Percentiles rank a stretch among this genome's conserved stretches.
phyloP scores from a whole-genome alignment of 768 basidiomycete genomes.

The Rhizopogon sp. region DNA sequence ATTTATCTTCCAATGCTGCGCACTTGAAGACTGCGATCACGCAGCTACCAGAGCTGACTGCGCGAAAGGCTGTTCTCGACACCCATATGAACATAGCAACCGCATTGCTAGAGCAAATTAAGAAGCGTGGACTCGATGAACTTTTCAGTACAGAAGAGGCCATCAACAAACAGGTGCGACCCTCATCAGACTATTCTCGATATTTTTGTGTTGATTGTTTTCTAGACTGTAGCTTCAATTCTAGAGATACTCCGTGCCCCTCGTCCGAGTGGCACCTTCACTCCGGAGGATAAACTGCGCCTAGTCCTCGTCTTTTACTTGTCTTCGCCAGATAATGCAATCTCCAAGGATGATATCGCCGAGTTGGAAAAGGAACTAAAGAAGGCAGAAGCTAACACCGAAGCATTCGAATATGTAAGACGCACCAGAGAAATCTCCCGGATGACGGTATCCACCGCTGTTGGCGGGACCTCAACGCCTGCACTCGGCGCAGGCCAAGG shows the following conservation, averaged over 20 bases:
- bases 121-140: constrained; percentile 90
- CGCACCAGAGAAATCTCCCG: constrained; percentile 86
- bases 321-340: constrained; percentile 71
- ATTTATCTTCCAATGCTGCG: constrained; percentile 88
- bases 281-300: constrained; percentile 82
- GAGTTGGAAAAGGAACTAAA: constrained; percentile 88
- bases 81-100: constrained; percentile 99
- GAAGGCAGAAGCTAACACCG: constrained; percentile 70
- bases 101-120: constrained; percentile 90
- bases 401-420: constrained; percentile 90
- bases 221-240: constrained; percentile 69
- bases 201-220: neutral
- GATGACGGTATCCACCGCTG: constrained; percentile 75
- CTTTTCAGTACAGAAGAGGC: constrained; percentile 96
- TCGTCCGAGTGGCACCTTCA: constrained; percentile 61
- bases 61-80: constrained; percentile 93
- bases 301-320: constrained; percentile 95
- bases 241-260: constrained; percentile 82
- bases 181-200: neutral
- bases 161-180: constrained; percentile 71
- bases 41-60: constrained; percentile 92
- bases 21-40: constrained; percentile 97
- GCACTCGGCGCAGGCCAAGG: constrained; percentile 65
- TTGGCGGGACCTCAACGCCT: constrained; percentile 60
- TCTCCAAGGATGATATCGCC: constrained; percentile 82